These are phyloP conservation scores for Plasmodium knowlesi DNA, from an alignment of 169 alveolate species.

Conservation along the genomic window DNA sequence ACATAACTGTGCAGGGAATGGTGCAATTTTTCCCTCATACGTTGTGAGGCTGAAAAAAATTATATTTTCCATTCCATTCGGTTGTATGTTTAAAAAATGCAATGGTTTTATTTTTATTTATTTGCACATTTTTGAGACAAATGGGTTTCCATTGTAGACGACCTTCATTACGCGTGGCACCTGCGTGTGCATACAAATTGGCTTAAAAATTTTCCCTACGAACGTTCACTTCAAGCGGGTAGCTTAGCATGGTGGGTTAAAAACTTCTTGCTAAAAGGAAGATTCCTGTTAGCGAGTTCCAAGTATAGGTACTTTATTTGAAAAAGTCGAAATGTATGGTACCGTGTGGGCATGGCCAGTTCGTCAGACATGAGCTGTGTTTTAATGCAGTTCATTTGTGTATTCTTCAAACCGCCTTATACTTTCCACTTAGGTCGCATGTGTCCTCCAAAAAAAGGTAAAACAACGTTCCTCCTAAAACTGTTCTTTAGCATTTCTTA, in stretches of 20 bases:
- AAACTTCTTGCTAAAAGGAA: neutral
- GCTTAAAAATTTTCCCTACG: neutral
- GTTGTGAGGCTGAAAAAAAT: neutral
- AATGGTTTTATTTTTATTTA: neutral
- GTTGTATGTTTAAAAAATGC: neutral
- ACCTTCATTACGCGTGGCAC: neutral
- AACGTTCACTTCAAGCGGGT: neutral
- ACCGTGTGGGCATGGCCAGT: neutral
- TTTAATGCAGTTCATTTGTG: neutral
- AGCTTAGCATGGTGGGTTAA: neutral
- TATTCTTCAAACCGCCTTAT: neutral
- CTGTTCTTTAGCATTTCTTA: neutral
- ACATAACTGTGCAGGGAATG: neutral
- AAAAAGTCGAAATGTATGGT: neutral
- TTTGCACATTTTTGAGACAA: neutral
- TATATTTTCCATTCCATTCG: neutral
- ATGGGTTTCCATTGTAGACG: neutral
- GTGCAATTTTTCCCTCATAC: neutral
- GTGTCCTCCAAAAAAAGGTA: neutral
- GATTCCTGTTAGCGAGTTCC: neutral
- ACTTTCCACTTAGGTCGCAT: neutral
- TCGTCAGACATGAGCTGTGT: neutral
- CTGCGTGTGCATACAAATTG: neutral
- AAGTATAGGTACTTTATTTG: neutral
- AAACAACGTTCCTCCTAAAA: neutral